Evolutionary conservation across 148 eudicot species (phyloP), one percentile per base, ranked within the genome.

Genomic region (Bassia scoparia): DNA sequence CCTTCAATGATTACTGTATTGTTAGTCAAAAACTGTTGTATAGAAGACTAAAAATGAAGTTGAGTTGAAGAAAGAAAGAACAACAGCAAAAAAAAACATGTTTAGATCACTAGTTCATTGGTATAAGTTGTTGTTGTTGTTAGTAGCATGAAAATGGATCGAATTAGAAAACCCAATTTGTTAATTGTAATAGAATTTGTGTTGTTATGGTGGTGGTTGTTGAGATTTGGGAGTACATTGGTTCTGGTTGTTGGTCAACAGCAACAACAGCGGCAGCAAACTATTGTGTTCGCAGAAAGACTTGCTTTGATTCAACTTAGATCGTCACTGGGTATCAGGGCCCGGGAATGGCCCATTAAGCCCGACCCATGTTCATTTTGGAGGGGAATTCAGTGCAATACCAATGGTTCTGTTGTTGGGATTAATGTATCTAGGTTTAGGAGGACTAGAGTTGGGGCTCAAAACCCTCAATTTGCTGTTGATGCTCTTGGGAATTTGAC

Each of bases 351-450:
- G 98, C 98, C 98, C 12, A 83, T 89, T 12, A 94, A 87, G 63
- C 65, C 82, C 26, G 88, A 89, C 78, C 98, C 98, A 17, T 94
- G 98, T 68, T n/a, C 52, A 29, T 1, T 6, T 63, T 94, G 98
- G 98, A 74, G 34, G 9, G 98, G 98, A 48, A 78, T 94, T 69
- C 59, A 81, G 29, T 94, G 98, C 70, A 20, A 16, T 73, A 17
- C 14, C n/a, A 86, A 91, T 69, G 93, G 93, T 61, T 67, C 88
- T 63, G 92, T 94, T 33, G 58, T 81, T 59, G 97, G 88, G 71
- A 86, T 94, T 65, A 89, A 91, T 49, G 75, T 94, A 27, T 91
- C 98, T 15, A 91, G 97, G 85, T 94, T 94, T 85, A 85, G 76
- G 77, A 82, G 98, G 49, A 94, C 98, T 49, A 76, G 96, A 81